Percentiles rank a stretch among this genome's conserved stretches.
Conservation (phyloP, 129 eudicot genomes). For the Saposhnikovia divaricata region DNA sequence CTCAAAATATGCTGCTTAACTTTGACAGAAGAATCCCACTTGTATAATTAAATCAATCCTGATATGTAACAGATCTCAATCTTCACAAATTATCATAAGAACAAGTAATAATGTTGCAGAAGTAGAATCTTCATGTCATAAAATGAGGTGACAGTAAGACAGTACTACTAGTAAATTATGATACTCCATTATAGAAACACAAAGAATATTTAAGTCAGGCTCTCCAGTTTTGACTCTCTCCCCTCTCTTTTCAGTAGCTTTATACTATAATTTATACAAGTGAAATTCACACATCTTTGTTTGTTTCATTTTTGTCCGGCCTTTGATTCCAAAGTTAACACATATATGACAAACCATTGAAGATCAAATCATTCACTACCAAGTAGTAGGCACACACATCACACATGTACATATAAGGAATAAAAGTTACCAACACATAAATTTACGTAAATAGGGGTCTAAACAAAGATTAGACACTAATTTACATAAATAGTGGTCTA, state of each 20-base stretch:
- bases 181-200: too few species aligned
- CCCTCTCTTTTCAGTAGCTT: background rate
- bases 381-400: background rate
- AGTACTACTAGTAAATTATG: background rate
- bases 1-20: conserved; percentile 17
- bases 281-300: background rate
- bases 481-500: background rate
- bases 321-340: background rate
- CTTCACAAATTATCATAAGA: background rate
- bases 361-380: background rate
- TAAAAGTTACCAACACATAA: background rate
- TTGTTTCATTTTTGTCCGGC: background rate
- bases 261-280: background rate
- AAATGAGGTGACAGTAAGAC: background rate
- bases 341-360: conserved; percentile 6
- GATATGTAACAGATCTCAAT: background rate
- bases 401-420: background rate
- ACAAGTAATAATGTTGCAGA: background rate
- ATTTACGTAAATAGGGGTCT: background rate
- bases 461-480: background rate
- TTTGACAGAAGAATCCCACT: conserved; percentile 14
- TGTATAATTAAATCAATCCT: background rate
- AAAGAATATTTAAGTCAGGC: background rate
- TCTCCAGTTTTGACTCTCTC: conserved; percentile 11
- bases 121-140: background rate